These are phyloP conservation scores for Globisporangium heterothallicum DNA, from an alignment of 352 stramenopile species.

Conservation along the genomic window DNA sequence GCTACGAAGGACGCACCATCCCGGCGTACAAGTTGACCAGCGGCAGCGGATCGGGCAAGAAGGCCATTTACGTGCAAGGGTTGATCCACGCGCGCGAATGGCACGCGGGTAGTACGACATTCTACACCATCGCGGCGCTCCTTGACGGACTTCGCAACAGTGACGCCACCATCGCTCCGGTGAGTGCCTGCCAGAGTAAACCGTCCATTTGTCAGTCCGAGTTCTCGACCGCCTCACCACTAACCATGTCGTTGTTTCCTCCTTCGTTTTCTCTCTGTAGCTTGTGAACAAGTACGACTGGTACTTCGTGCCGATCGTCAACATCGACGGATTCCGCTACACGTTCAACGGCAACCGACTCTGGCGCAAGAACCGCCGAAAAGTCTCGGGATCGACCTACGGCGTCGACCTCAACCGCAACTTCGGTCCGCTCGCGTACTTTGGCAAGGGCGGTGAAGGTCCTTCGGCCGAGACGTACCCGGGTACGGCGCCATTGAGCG, in stretches of 20 bases:
- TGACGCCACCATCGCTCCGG: conserved; percentile 9
- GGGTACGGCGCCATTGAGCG: conserved; percentile 12
- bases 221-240: not conserved
- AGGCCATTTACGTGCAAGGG: conserved; percentile 14
- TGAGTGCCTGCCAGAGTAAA: conserved; percentile 1
- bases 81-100: conserved; percentile 15
- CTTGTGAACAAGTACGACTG: conserved; percentile 18
- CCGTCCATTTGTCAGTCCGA: too few species aligned
- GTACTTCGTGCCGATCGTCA: conserved; percentile 28
- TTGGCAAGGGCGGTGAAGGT: conserved; percentile 5
- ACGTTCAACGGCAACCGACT: conserved; percentile 19
- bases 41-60: conserved; percentile 1
- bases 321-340: conserved; percentile 30
- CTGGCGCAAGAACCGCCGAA: conserved; percentile 29
- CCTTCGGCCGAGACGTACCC: conserved; percentile 20
- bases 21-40: conserved; percentile 21
- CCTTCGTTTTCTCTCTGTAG: conserved; percentile 2
- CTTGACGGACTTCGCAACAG: conserved; percentile 16
- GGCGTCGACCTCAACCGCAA: conserved; percentile 32
- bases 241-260: too few species aligned
- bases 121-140: conserved; percentile 11
- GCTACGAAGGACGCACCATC: conserved; percentile 14
- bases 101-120: conserved; percentile 9
- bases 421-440: conserved; percentile 16
- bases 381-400: conserved; percentile 9